A percentile compares a stretch with the other conserved stretches of the same genome.
phyloP scores from a whole-genome alignment of 495 filamentous ascomycete genomes.

The Hypoxylon perforatum region DNA sequence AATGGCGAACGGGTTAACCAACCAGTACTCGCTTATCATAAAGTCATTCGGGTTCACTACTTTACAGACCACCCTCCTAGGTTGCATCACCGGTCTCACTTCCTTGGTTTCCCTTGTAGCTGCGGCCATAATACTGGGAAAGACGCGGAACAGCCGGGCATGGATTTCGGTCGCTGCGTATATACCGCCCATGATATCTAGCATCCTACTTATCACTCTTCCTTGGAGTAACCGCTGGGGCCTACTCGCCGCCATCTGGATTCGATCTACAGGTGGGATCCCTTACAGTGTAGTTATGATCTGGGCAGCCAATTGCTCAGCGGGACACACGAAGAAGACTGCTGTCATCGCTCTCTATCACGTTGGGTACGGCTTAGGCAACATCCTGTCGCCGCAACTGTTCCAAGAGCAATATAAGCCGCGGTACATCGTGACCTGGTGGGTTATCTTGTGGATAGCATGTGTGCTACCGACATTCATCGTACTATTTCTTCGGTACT shows the following conservation, averaged over 20 bases:
- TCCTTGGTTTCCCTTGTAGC: slow-evolving; percentile 48
- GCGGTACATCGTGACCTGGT: slow-evolving; percentile 54
- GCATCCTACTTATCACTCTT: slow-evolving; percentile 51
- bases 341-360: slow-evolving; percentile 58
- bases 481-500: slow-evolving; percentile 43
- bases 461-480: slow-evolving; percentile 37
- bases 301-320: slow-evolving; percentile 47
- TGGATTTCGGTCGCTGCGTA: slow-evolving; percentile 51
- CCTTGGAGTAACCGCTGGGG: slow-evolving; percentile 55
- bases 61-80: slow-evolving; percentile 52
- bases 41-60: slow-evolving; percentile 55
- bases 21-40: slow-evolving; percentile 58
- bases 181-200: slow-evolving; percentile 45
- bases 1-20: slow-evolving; percentile 57
- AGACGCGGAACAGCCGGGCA: slow-evolving; percentile 53
- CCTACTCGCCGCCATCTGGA: slow-evolving; percentile 52
- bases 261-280: slow-evolving; percentile 52
- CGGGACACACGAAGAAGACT: slow-evolving; percentile 58
- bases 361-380: slow-evolving; percentile 53
- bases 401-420: slow-evolving; percentile 50
- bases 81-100: slow-evolving; percentile 50
- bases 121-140: slow-evolving; percentile 42
- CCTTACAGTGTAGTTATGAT: slow-evolving; percentile 57
- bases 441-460: slow-evolving; percentile 54
- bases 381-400: slow-evolving; percentile 48